Conservation (phyloP, 2,329 filamentous ascomycete species). For the Colletotrichum euphorbiae region DNA sequence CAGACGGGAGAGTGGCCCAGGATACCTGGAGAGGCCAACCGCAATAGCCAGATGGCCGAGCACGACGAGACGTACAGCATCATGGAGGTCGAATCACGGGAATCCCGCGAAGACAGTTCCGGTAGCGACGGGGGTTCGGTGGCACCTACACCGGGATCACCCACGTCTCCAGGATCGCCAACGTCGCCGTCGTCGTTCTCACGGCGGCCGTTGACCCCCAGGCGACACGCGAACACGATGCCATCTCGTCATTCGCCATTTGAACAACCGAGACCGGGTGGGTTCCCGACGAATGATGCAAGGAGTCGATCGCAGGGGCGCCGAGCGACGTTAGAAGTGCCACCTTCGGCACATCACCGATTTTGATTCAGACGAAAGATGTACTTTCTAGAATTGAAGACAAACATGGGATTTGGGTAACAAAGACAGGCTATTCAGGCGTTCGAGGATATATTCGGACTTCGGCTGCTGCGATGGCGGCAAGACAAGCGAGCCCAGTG, state of each 20-base stretch:
- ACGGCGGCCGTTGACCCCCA: neutral
- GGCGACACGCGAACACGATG: neutral
- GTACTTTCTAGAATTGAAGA: no score
- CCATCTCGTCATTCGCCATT: conserved; percentile 15
- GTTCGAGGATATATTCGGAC: no score
- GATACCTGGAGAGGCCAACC: conserved; percentile 63
- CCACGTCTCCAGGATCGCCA: neutral
- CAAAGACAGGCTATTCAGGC: no score
- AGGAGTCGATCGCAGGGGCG: neutral
- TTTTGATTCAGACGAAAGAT: neutral
- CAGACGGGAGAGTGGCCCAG: conserved; percentile 63
- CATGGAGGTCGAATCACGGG: conserved; percentile 45
- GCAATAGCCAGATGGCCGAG: conserved; percentile 55
- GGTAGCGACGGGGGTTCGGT: conserved; percentile 3
- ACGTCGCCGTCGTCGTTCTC: neutral
- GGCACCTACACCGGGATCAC: conserved; percentile 14
- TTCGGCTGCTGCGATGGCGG: no score
- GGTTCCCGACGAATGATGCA: neutral
- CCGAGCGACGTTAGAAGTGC: conserved; percentile 14
- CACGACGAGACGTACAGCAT: conserved; percentile 56
- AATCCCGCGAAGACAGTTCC: conserved; percentile 47
- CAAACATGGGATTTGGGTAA: no score
- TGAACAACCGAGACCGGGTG: neutral
- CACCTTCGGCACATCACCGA: conserved; percentile 14
- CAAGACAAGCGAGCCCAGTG: no score